Conservation (phyloP, 352 stramenopile genomes). For the Poterioochromonas sp. region DNA sequence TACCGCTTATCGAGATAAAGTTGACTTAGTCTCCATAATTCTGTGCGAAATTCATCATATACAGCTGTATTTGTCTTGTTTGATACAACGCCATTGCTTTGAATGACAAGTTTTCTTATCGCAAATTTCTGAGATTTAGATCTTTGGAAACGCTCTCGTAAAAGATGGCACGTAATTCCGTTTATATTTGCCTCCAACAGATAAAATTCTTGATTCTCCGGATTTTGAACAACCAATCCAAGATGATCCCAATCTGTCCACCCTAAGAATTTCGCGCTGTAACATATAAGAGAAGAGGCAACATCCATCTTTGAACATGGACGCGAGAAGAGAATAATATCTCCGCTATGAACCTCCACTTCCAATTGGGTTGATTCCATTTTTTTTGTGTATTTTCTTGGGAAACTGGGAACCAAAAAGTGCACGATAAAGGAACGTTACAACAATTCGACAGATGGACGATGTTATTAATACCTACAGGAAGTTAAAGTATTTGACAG, state of each 20-base stretch:
- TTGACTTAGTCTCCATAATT: background rate
- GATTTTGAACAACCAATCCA: slow-evolving; percentile 1
- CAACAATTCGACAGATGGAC: no score
- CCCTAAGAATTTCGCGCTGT: background rate
- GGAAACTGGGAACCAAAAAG: no score
- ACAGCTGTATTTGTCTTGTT: background rate
- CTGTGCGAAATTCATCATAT: background rate
- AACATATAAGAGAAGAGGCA: background rate
- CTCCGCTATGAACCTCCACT: slow-evolving; percentile 4
- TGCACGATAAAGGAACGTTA: no score
- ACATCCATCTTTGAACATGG: background rate
- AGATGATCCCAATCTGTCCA: slow-evolving; percentile 1
- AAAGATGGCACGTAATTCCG: background rate
- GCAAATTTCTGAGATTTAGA: background rate
- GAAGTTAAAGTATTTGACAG: no score
- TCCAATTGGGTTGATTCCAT: background rate
- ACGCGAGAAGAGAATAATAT: background rate
- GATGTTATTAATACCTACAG: no score
- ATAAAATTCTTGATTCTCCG: background rate
- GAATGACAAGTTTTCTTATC: background rate
- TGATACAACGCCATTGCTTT: background rate
- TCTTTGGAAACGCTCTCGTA: background rate
- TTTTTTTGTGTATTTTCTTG: no score
- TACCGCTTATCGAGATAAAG: background rate
- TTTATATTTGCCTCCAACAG: background rate